Evolutionary conservation across 73 alveolate genomes (phyloP), one percentile per base, ranked within the genome.

Genomic region (Paramecium sonneborni): DNA sequence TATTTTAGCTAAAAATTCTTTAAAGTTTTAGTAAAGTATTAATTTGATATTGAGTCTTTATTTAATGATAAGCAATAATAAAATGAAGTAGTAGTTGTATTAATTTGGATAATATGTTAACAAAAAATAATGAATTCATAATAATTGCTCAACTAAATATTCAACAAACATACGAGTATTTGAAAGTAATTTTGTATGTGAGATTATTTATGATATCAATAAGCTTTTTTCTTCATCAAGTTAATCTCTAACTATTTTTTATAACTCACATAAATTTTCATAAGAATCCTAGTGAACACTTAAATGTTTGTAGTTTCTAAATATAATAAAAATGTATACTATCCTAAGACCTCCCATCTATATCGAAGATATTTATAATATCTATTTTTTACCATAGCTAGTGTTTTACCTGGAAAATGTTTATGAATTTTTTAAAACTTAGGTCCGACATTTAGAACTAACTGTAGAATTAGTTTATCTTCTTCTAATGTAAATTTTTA

Each of bases 381-480:
- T 43, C 90, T 38, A 44, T 79, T 79, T 48, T 79, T 79, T 26
- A 79, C 90, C 90, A 79, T 79, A 4, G 90, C 90, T 23, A 79
- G 52, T 11, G 90, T 79, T 79, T 79, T 79, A 8, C 90, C 90
- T 20, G 90, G 90, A 79, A 79, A 79, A 35, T 39, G 55, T 41
- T 44, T 79, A 46, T 79, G 90, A 62, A 79, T 79, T 39, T 79
- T 79, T 79, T 79, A 79, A 79, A 79, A 79, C n/a, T 79, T 79
- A 24, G 90, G 90, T 14, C 90, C 90, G 44, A 79, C 72, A 79
- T 39, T 79, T 44, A 79, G 55, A 41, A 79, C 90, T 46, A 79
- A 44, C 55, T 79, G 46, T 79, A 79, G 72, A 43, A 79, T 79
- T 21, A 79, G 26, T 52, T 34, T 38, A 46, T 79, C 90, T 21